phyloP scores from a whole-genome alignment of 345 rosid species.

The Gossypium raimondii region DNA sequence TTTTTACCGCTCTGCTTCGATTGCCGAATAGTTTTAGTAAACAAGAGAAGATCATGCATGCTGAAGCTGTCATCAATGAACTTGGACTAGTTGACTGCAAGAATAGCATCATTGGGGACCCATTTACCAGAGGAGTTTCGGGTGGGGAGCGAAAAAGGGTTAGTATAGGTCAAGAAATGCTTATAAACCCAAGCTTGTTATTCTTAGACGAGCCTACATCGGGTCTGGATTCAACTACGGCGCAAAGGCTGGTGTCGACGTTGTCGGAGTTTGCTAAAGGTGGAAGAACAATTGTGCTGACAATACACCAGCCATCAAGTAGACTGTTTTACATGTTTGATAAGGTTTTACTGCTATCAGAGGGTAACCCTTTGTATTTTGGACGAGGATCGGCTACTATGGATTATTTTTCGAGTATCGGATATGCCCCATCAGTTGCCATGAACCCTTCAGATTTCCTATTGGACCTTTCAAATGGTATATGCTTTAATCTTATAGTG shows the following conservation, averaged over 20 bases:
- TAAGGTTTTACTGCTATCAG: slow-evolving; percentile 46
- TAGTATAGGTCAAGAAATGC: slow-evolving; percentile 56
- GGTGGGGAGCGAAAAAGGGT: slow-evolving; percentile 60
- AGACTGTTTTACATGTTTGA: slow-evolving; percentile 58
- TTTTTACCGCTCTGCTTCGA: slow-evolving; percentile 50
- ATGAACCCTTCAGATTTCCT: slow-evolving; percentile 63
- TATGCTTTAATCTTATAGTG: slow-evolving; percentile 5
- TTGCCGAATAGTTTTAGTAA: slow-evolving; percentile 31
- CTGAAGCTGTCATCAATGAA: slow-evolving; percentile 41
- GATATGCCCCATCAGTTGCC: slow-evolving; percentile 34
- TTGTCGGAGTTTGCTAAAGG: slow-evolving; percentile 41
- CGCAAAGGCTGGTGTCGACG: slow-evolving; percentile 44
- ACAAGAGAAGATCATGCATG: slow-evolving; percentile 36
- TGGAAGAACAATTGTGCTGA: slow-evolving; percentile 49
- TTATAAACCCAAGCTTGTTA: slow-evolving; percentile 50
- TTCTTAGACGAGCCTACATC: slow-evolving; percentile 59
- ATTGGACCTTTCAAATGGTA: slow-evolving; percentile 53
- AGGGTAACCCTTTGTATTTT: slow-evolving; percentile 47
- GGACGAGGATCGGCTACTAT: slow-evolving; percentile 36
- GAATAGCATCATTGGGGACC: slow-evolving; percentile 37
- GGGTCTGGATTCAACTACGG: slow-evolving; percentile 56
- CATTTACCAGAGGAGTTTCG: slow-evolving; percentile 41
- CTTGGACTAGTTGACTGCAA: slow-evolving; percentile 47
- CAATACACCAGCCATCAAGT: slow-evolving; percentile 60
- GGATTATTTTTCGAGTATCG: slow-evolving; percentile 49